Base-by-base conservation (phyloP, 2,329 filamentous ascomycete species). In the Tolypocladium endophyticum region DNA sequence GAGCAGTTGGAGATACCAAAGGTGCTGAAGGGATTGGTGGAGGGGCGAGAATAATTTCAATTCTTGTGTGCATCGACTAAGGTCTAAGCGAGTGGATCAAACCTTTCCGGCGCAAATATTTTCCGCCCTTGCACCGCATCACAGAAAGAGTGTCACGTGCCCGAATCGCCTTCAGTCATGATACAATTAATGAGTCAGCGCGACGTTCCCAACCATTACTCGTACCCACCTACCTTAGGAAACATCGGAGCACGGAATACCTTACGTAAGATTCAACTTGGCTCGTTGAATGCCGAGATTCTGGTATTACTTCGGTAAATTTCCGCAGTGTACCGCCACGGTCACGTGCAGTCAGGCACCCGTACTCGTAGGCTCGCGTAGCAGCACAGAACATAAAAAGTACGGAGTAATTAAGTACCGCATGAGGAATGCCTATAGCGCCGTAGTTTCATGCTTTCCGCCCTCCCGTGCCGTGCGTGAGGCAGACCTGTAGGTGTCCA, bases 1-100 rank as follows among this genome's bases (percentile, higher is more conserved):
- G 72, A 70, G 67, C 68, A 70, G 70, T 72, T 74, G 71, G 71
- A 71, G 68, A 74, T 75, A 73, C 72, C 72, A 71, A 72, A 73
- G 71, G 73, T 76, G 68, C 69, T 75, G 73, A 70, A 71, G 72
- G 71, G 68, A 68, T 69, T 71, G 69, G 69, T 73, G 71, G 74
- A 74, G 71, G 70, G 71, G 69, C 67, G 71, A 71, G 60, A 72
- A 73, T 73, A 73, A 73, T 71, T 74, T 73, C 65, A 71, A 68
- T 71, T 72, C 63, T 72, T 74, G 73, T 75, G 73, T 73, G 71
- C 71, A 69, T 61, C 68, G 67, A 64, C 69, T 71, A 71, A 70
- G 69, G 70, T 71, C 72, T 74, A 74, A 73, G 71, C 71, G 71
- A 73, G 64, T 61, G 65, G 67, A 69, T 64, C 64, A 25, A 12